Evolutionary conservation across 768 basidiomycete species (phyloP), one percentile per base, ranked within the genome.

Genomic region (Collybiopsis confluens): DNA sequence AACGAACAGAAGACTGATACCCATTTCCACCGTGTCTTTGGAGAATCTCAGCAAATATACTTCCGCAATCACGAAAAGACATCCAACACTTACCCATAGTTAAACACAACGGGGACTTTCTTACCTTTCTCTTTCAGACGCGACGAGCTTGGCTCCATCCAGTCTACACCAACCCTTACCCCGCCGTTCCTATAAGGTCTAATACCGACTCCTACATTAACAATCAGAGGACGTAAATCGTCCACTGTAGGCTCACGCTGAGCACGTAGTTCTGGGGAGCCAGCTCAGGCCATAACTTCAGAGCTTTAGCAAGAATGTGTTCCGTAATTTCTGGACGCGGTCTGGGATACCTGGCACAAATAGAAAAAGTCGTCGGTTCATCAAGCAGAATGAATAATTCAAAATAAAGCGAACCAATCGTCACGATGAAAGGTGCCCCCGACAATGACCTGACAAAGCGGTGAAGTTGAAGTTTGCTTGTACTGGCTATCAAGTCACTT

Each of bases 181-280:
- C 88, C 88, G n/a, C 82, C 85, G 37, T 79, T 82, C 52, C 90
- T 70, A 1, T 68, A 78, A 1, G 89, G 90, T 2, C 88, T 73
- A 44, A 91, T 66, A 2, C 90, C 90, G 52, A 73, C 75, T 2
- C 80, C 79, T 55, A 78, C 75, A 33, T 76, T 77, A 4, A 80
- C 61, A 30, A 82, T 69, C 30, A 80, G 70, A 1, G 74, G 66
- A 37, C 73, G 64, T 1, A 83, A 58, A 56, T 83, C 82, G 5
- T 79, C 74, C 7, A 81, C 43, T 0, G 72, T 79, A 4, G 81
- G 78, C 37, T 68, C 63, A 18, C 80, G 74, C 13, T 58, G 57
- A 7, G 68, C 72, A 2, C 81, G 73, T 15, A 81, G 59, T 44
- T 81, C 76, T 0, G 80, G 81, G 83, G 77, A 1, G 76, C 81